phyloP scores from a whole-genome alignment of 2,329 filamentous ascomycete genomes.

The Hypomyces perniciosus region DNA sequence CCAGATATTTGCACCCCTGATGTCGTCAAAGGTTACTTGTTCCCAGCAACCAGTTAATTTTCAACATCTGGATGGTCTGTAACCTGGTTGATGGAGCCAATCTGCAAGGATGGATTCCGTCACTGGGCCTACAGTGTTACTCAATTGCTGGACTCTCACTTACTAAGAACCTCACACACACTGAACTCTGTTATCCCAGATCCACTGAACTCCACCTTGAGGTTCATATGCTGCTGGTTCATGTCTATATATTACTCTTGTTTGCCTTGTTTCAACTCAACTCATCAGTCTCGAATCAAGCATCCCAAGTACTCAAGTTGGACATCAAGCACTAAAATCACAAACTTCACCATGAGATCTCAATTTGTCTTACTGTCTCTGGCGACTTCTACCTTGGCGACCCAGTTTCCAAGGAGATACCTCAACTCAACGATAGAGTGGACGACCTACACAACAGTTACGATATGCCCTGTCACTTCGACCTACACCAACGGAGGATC shows the following conservation, averaged over 20 bases:
- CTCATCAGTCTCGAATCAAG: not conserved
- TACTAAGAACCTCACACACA: not conserved
- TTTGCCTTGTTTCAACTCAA: not conserved
- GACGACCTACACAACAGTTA: constrained; percentile 35
- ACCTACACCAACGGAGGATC: constrained; percentile 35
- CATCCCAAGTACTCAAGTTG: not conserved
- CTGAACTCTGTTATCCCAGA: not conserved
- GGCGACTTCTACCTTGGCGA: constrained; percentile 11
- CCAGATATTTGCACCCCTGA: too few relatives aligned
- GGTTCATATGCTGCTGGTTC: not conserved
- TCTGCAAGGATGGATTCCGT: not conserved
- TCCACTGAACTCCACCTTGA: not conserved
- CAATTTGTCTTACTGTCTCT: constrained; percentile 3
- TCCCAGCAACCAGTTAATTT: too few relatives aligned
- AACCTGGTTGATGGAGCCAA: not conserved
- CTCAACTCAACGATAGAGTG: not conserved
- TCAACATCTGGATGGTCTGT: too few relatives aligned
- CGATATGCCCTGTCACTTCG: constrained; percentile 40
- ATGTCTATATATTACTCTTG: not conserved
- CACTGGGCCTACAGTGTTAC: not conserved
- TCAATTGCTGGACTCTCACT: not conserved
- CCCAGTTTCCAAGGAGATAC: constrained; percentile 6
- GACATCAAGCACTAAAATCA: not conserved
- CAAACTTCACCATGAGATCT: constrained; percentile 2
- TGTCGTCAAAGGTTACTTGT: too few relatives aligned